Base-by-base conservation (phyloP, 1,284 basidiomycete species). In the Ceratobasidium theobromae region DNA sequence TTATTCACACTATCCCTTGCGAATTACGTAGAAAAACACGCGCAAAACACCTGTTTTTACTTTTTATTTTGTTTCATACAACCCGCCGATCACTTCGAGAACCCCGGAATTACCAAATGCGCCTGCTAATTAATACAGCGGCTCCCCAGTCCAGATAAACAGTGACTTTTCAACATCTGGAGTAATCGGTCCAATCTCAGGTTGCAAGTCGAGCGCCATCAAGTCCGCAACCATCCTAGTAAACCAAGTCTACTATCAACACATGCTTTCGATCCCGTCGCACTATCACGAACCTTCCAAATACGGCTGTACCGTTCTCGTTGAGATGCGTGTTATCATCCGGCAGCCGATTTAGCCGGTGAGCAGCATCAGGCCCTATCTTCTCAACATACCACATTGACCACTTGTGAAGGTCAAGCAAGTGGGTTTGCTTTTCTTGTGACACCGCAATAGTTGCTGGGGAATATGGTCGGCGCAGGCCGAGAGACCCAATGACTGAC, bases 211-310 rank as follows among this genome's bases (percentile, higher is more conserved):
- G 23, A 57, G 28, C 30, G 41, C 54, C 70, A 80, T 71, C 35
- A 80, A 73, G 66, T 80, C 76, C 5, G 79, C 79, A 0, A 79
- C 72, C 77, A 79, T 78, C 54, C 79, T 78, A 43, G 51, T 60
- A 21, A 67, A 68, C 16, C 8, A 4, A 8, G 14, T 54, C 12
- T 9, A 11, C 9, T 11, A 11, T 21, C 6, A 21, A 25, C 32
- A 5, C 32, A 35, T 21, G 12, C 21, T 25, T n/a, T n/a, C 32
- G 18, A 27, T 4, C 14, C 16, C 5, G 27, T 6, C 6, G n/a
- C 28, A 18, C 23, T 18, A 1, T 14, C 9, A 40, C 46, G 12
- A 16, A 51, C 49, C 49, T 64, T 25, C 71, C 71, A 57, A 71
- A 72, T 2, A 72, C 71, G 14, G 69, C 69, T 3, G 69, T 69